Base-by-base conservation (phyloP, 441 rosid genomes). In the Erodium chrysanthum region DNA sequence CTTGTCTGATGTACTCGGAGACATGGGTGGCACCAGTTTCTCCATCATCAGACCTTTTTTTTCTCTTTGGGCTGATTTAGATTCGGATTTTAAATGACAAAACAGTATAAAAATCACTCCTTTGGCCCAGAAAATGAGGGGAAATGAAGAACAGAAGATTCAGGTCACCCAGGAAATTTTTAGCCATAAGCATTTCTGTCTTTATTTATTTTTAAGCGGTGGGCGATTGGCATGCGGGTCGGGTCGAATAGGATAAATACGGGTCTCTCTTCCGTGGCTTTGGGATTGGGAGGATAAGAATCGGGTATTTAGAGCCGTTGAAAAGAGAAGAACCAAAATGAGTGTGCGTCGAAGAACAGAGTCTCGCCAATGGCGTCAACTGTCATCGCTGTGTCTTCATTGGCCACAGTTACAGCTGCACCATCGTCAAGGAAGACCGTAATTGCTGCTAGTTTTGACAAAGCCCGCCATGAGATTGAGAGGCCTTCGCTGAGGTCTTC, bases 361-460 rank as follows among this genome's bases (percentile, higher is more conserved):
- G 62, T 21, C 62, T 58, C 62, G 62, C 62, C 62, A 58, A 58
- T 58, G 62, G 62, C 62, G 62, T 58, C 62, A 21, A 58, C 29
- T 21, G 29, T 20, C 14, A 58, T 58, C 62, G 25, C 62, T 11
- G 62, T 22, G 21, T 58, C 62, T 58, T 22, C 62, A 14, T 58
- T 58, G 27, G 62, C 62, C 22, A 21, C 62, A 8, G 62, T 58
- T 18, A 58, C 62, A 58, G 62, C 29, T 20, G 14, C 29, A 20
- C 14, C 6, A 11, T 5, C 40, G 40, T 37, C 42, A 37, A 37
- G 42, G 42, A 9, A 37, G 29, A 56, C 27, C 2, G 29, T 21
- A 10, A 56, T 22, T 56, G 12, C 62, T 56, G 29, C 62, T 21
- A 22, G 62, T 14, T 17, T 21, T 56, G 27, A 29, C 61, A 54